Base-by-base conservation (phyloP, 2,329 filamentous ascomycete genomes). In the Hypomyces perniciosus region DNA sequence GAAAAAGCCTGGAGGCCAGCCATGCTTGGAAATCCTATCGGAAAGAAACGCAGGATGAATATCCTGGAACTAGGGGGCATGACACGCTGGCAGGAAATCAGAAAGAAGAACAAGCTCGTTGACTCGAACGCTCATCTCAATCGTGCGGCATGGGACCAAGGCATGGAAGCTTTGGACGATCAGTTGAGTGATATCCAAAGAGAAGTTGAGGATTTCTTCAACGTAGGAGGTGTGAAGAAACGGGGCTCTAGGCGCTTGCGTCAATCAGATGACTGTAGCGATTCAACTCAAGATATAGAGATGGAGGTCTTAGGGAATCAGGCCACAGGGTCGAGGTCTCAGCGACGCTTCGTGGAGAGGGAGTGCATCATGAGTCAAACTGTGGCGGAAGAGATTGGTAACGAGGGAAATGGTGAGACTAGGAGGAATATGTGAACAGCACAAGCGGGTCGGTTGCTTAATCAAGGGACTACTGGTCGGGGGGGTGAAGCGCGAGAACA, bases 31-130 rank as follows among this genome's bases (percentile, higher is more conserved):
- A 85, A 87, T 61, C 85, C 86, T 9, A 81, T 79, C 41, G 80
- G 84, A 43, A 84, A 82, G 65, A 80, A 78, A 60, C 76, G 87
- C 45, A 77, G 83, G 54, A 82, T 90, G 76, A 89, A 81, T 62
- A 64, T 89, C 27, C 70, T 91, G 12, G 87, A 91, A 65, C 68
- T 88, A 52, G 86, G 87, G 0, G 69, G 72, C 34, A 72, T 85
- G 73, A 85, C 78, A 46, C 73, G 87, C 38, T 91, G 85, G 83
- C 85, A 80, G 27, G 86, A 90, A 65, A 89, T 91, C 54, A 73
- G 80, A 54, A 76, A 69, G 57, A 78, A 75, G 61, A 85, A 85
- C 59, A 72, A 70, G 42, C 68, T 85, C 44, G 74, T 83, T 44
- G 79, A 82, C 56, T 65, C 65, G 6, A 64, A 63, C 9, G 60